These are phyloP conservation scores for Euptelea pleiosperma DNA, from an alignment of 164 flowering plant genomes.

Conservation along the genomic window DNA sequence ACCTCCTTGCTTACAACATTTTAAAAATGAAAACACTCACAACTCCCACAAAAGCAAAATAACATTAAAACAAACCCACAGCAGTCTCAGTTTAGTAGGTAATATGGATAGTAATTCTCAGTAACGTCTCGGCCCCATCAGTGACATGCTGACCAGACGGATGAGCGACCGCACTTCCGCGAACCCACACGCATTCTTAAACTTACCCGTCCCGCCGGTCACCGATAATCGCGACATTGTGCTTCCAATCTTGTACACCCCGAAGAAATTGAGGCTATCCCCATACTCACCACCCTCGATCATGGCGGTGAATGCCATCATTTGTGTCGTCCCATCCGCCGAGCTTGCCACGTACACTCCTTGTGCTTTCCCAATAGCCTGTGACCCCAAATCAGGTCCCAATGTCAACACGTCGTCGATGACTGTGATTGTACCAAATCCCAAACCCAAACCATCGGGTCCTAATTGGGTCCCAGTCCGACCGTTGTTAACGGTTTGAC, in stretches of 20 bases:
- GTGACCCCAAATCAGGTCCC: slow-evolving; percentile 48
- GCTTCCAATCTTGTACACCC: slow-evolving; percentile 63
- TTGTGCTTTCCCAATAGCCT: slow-evolving; percentile 55
- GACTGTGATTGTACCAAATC: slow-evolving; percentile 70
- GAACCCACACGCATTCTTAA: slow-evolving; percentile 62
- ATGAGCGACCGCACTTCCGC: slow-evolving; percentile 67
- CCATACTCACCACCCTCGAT: slow-evolving; percentile 80
- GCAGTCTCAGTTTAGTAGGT: slow-evolving; percentile 33
- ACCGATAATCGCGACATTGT: slow-evolving; percentile 57
- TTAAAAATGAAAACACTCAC: too few relatives aligned
- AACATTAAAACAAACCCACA: too few relatives aligned
- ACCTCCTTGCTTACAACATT: too few relatives aligned
- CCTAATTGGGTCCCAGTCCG: slow-evolving; percentile 45
- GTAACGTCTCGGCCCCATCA: slow-evolving; percentile 67
- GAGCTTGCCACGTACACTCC: slow-evolving; percentile 77
- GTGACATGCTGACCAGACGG: slow-evolving; percentile 59
- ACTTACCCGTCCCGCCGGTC: slow-evolving; percentile 85
- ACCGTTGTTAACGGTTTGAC: slow-evolving; percentile 22
- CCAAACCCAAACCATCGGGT: slow-evolving; percentile 71
- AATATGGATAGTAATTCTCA: slow-evolving; percentile 65
- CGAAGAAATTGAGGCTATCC: slow-evolving; percentile 75
- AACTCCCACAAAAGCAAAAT: too few relatives aligned
- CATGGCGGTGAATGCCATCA: slow-evolving; percentile 79
- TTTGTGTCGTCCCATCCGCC: slow-evolving; percentile 53
- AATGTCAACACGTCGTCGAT: slow-evolving; percentile 60